Evolutionary conservation across 2,329 filamentous ascomycete genomes (phyloP), one percentile per base, ranked within the genome.

Genomic region (Talaromyces sp.): DNA sequence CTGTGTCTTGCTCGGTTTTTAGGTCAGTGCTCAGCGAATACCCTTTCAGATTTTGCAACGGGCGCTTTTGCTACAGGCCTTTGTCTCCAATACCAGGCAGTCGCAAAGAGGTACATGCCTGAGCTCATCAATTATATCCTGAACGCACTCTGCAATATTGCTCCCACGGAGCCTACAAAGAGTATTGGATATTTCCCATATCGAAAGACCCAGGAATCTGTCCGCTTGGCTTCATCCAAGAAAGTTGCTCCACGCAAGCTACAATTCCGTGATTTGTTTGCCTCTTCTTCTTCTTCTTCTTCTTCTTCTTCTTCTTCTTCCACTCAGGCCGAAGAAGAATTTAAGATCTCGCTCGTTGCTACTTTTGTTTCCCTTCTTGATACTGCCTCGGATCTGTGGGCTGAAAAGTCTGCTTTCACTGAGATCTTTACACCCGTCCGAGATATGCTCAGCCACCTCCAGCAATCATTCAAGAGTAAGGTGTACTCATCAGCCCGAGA

Each of bases 81-180:
- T 33, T 86, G 84, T 46, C 71, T 96, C 24, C 87, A 93, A 68
- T 97, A 95, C 72, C 91, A 97, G 73, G 78, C 80, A 32, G 77
- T 93, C 6, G 87, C 93, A 4, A 94, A 91, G 76, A 83, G 94
- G 64, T 96, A 93, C 72, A 81, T 97, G 42, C 94, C 94, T 0
- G 94, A 99, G 73, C 82, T 92, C 29, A 80, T 96, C 62, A 90
- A 90, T 69, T 97, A 91, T 70, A 82, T 84, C 22, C 75, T 91
- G 40, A 91, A 93, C 70, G 88, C 87, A 0, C 75, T 97, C 17
- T 82, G 79, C 58, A 81, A 84, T 9, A 77, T 93, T 24, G 81
- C 84, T n/a, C 88, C 87, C 1, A 67, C 70, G 11, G 79, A 82
- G 42, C 63, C 79, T 2, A 66, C 73, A 9, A 73, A 74, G 9